These are phyloP conservation scores for Leishmania aethiopica DNA, from an alignment of 208 protist genomes.

Conservation along the genomic window DNA sequence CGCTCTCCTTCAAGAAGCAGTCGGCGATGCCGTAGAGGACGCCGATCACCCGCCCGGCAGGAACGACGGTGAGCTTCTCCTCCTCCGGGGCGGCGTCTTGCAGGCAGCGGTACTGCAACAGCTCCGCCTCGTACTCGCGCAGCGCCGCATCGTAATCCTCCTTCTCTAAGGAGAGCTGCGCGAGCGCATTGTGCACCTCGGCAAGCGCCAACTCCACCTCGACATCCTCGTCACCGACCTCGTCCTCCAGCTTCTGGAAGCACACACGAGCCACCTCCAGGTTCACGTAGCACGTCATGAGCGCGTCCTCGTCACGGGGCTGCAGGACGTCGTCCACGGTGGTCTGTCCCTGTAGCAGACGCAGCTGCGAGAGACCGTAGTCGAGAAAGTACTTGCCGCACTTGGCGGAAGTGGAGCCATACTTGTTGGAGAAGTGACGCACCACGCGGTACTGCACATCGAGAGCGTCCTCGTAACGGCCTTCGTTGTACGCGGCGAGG, in stretches of 20 bases:
- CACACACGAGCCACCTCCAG: constrained; percentile 82
- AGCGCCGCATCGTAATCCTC: constrained; percentile 81
- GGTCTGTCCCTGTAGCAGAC: constrained; percentile 63
- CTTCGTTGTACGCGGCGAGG: constrained; percentile 70
- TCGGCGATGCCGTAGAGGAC: constrained; percentile 82
- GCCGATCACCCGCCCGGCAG: constrained; percentile 55
- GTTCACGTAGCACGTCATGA: constrained; percentile 89
- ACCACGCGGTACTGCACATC: constrained; percentile 80
- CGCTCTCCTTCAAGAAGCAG: constrained; percentile 84
- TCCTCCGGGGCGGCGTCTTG: constrained; percentile 33
- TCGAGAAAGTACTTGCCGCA: constrained; percentile 86
- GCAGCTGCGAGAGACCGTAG: constrained; percentile 89
- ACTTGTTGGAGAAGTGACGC: constrained; percentile 77
- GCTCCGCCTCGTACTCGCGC: constrained; percentile 82
- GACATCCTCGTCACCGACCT: constrained; percentile 39
- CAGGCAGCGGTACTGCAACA: constrained; percentile 78
- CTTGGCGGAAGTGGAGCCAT: constrained; percentile 55
- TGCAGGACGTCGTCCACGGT: constrained; percentile 68
- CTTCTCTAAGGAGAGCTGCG: constrained; percentile 75
- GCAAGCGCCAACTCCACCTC: constrained; percentile 64
- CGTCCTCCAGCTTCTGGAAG: constrained; percentile 70
- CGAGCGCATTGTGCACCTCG: constrained; percentile 86
- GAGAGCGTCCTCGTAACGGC: constrained; percentile 67
- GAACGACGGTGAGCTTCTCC: constrained; percentile 38
- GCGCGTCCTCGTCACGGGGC: constrained; percentile 70